These are phyloP conservation scores for Melaleuca alternifolia DNA, from an alignment of 345 rosid genomes.

Conservation along the genomic window DNA sequence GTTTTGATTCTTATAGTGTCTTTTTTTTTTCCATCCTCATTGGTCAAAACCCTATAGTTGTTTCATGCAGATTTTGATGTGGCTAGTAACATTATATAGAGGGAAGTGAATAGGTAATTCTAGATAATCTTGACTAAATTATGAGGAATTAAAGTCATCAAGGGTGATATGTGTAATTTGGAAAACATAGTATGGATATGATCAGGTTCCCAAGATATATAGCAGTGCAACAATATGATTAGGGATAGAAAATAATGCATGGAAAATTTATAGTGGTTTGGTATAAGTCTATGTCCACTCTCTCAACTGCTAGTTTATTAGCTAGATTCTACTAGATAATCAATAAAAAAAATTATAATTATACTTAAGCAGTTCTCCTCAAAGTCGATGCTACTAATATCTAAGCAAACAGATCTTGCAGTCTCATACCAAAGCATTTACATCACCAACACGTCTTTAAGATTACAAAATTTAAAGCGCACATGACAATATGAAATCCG, in stretches of 20 bases:
- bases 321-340: background rate
- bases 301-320: fast-evolving
- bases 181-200: background rate
- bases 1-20: background rate
- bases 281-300: background rate
- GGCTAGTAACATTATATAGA: no score
- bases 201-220: background rate
- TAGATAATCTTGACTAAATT: no score
- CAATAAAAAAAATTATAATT: background rate
- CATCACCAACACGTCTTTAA: no score
- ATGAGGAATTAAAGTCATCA: background rate
- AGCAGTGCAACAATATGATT: background rate
- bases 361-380: background rate
- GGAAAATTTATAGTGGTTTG: background rate
- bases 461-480: no score
- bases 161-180: background rate
- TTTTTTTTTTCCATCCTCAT: background rate
- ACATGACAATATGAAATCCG: no score
- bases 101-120: no score
- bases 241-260: background rate
- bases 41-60: background rate
- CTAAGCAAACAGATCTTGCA: background rate
- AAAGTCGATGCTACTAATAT: background rate
- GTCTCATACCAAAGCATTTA: background rate
- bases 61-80: no score